These are phyloP conservation scores for Boletus hoseneyae DNA, from an alignment of 1,284 basidiomycete species.

Conservation along the genomic window DNA sequence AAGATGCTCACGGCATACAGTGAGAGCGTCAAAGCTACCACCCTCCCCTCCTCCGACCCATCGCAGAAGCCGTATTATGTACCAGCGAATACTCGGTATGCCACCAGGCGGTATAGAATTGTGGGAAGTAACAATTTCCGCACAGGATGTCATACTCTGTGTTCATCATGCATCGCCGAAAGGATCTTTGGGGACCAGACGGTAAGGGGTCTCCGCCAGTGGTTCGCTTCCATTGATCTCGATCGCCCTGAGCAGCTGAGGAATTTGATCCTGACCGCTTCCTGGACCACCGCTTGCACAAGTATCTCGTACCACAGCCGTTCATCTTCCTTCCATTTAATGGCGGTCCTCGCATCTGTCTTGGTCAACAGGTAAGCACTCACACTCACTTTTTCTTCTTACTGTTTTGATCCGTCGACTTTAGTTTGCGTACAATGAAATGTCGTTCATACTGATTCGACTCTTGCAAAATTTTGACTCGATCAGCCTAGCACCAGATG, in stretches of 20 bases:
- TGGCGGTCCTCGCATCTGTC: constrained; percentile 46
- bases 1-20: constrained; percentile 19
- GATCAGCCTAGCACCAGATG: constrained; percentile 36
- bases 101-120: background rate
- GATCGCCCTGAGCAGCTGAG: constrained; percentile 25
- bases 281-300: constrained; percentile 28
- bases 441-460: constrained; percentile 42
- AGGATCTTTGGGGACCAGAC: constrained; percentile 38
- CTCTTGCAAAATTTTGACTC: constrained; percentile 40
- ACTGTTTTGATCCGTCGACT: background rate
- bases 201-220: constrained; percentile 13
- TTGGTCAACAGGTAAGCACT: constrained; percentile 40
- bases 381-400: background rate
- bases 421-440: constrained; percentile 46
- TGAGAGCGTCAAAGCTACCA: constrained; percentile 42
- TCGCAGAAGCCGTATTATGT: constrained; percentile 26
- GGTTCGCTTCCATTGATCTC: background rate
- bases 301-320: constrained; percentile 28
- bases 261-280: constrained; percentile 45
- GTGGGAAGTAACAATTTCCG: background rate
- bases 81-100: constrained; percentile 45
- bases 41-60: constrained; percentile 32
- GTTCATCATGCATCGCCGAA: constrained; percentile 32
- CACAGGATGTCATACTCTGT: constrained; percentile 30
- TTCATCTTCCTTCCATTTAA: constrained; percentile 50